Evolutionary conservation across 2,329 filamentous ascomycete genomes (phyloP), one percentile per base, ranked within the genome.

Genomic region (Cryoendolithus antarcticus): DNA sequence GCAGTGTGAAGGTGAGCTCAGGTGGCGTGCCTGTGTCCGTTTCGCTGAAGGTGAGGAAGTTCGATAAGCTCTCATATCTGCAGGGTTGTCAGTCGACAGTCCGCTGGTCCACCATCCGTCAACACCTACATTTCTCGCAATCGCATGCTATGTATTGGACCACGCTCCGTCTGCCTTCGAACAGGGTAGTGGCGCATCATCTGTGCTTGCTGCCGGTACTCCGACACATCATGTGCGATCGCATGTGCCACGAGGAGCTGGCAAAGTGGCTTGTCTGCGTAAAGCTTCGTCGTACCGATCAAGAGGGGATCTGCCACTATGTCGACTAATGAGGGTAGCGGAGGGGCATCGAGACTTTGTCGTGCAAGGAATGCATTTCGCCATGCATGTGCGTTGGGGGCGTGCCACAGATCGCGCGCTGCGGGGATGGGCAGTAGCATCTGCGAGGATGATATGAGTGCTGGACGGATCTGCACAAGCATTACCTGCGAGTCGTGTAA

Each of bases 381-480:
- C 79, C 80, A 85, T 43, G 76, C 70, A 9, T 61, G 50, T 1
- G 80, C 75, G 2, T 69, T 70, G 27, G 68, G 66, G 1, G 80
- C 79, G 24, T 72, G 66, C 80, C 80, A 86, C 3, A 85, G 54
- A 10, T 72, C 66, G 36, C 69, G 64, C 0, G 72, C 61, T 40
- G 70, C 71, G 0, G 81, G 80, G 0, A 85, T 57, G 1, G 78
- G 77, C 3, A 83, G 60, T 3, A 71, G 70, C 43, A 84, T 60
- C 48, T 84, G 80, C 1, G 76, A 67, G 46, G 81, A 82, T 0
- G 78, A 78, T 45, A 83, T 72, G 9, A 75, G 62, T 0, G 76
- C 74, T 40, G 72, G 75, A 10, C 71, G 73, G 40, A 80, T 63
- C 7, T 80, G 67, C 2, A 74, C 71, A 63, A 84, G 77, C 2